Evolutionary conservation across 768 basidiomycete genomes (phyloP).

Genomic region (Tulasnella sp.): DNA sequence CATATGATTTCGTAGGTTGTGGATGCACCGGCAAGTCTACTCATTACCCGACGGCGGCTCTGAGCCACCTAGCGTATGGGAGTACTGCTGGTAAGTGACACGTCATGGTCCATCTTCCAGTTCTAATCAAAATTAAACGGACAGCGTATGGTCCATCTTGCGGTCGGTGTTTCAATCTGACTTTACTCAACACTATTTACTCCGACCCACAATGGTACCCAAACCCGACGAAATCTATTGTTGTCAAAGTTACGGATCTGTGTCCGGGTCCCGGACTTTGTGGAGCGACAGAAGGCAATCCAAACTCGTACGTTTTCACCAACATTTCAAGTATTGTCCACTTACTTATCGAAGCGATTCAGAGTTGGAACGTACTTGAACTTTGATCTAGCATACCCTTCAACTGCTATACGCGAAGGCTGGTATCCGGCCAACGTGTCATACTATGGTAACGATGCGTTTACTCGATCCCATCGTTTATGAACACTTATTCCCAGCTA

Average conservation of each 20-base stretch:
- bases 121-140: background rate
- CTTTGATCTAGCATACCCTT: slow-evolving; percentile 83
- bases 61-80: slow-evolving; percentile 79
- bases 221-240: slow-evolving; percentile 18
- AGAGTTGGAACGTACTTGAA: slow-evolving; percentile 74
- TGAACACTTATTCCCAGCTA: background rate
- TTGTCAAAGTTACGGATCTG: slow-evolving; percentile 76
- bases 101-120: background rate
- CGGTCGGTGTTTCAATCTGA: slow-evolving; percentile 78
- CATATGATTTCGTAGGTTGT: slow-evolving; percentile 52
- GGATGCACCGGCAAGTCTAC: slow-evolving; percentile 70
- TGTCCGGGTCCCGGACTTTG: slow-evolving; percentile 81
- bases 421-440: slow-evolving; percentile 76
- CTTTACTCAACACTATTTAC: slow-evolving; percentile 68
- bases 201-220: slow-evolving; percentile 73
- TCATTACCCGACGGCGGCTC: slow-evolving; percentile 76
- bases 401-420: slow-evolving; percentile 63
- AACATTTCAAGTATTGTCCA: slow-evolving; percentile 9
- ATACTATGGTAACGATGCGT: slow-evolving; percentile 56
- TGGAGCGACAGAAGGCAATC: slow-evolving; percentile 60
- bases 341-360: slow-evolving; percentile 18
- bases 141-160: slow-evolving; percentile 53
- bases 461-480: background rate
- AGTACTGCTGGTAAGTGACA: slow-evolving; percentile 51
- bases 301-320: slow-evolving; percentile 60